Evolutionary conservation across 352 stramenopile genomes (phyloP).

Genomic region (Phytophthora sp.): DNA sequence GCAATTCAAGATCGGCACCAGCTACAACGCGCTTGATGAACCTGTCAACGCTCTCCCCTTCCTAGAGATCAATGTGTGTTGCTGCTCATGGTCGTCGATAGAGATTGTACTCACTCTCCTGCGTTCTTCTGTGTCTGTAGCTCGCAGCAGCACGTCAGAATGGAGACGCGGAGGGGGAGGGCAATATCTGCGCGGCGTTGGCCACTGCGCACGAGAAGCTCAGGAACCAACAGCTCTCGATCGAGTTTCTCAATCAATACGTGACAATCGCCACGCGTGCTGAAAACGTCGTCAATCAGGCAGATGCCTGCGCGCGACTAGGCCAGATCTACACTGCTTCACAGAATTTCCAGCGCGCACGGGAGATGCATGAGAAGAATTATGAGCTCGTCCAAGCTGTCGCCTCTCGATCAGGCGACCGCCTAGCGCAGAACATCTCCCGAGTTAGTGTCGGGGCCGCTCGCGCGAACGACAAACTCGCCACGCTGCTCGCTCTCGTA

Average conservation of each 20-base stretch:
- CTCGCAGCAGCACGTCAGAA: slow-evolving; percentile 61
- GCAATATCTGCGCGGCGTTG: slow-evolving; percentile 86
- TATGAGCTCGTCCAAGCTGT: slow-evolving; percentile 82
- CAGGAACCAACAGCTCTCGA: slow-evolving; percentile 77
- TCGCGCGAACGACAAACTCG: slow-evolving; percentile 75
- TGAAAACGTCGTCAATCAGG: slow-evolving; percentile 88
- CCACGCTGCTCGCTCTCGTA: slow-evolving; percentile 61
- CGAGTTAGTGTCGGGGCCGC: slow-evolving; percentile 74
- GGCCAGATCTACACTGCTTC: slow-evolving; percentile 86
- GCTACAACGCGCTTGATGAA: slow-evolving; percentile 73
- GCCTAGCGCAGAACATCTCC: slow-evolving; percentile 61
- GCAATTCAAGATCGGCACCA: slow-evolving; percentile 80
- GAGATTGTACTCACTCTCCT: too few species aligned
- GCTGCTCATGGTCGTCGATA: not conserved
- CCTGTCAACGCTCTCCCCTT: slow-evolving; percentile 78
- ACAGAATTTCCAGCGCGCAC: slow-evolving; percentile 78
- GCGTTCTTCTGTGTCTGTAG: slow-evolving; percentile 39
- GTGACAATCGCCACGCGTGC: slow-evolving; percentile 76
- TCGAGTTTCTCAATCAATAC: slow-evolving; percentile 91
- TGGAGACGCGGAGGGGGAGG: slow-evolving; percentile 75
- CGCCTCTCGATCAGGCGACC: slow-evolving; percentile 45
- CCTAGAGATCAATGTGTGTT: slow-evolving; percentile 76
- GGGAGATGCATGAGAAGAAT: slow-evolving; percentile 92
- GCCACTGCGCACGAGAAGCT: slow-evolving; percentile 88
- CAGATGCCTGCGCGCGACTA: slow-evolving; percentile 84